A percentile compares a stretch with the other conserved stretches of the same genome.
These are phyloP conservation scores for Sanghuangporus sanghuang DNA, from an alignment of 1,284 basidiomycete genomes.

Conservation along the genomic window DNA sequence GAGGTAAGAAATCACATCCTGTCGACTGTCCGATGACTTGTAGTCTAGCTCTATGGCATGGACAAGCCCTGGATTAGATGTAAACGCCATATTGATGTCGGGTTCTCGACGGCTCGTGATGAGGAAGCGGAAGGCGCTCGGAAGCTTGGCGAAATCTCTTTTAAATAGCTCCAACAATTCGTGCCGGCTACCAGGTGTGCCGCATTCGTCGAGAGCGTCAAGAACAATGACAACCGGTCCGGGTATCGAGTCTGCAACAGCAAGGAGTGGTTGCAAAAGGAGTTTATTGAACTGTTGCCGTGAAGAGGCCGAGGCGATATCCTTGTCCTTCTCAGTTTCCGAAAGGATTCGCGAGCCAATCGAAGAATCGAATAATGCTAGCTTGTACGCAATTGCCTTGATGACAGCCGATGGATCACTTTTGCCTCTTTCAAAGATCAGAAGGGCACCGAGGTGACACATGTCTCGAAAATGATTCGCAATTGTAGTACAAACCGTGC, in stretches of 20 bases:
- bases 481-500: slow-evolving; percentile 21
- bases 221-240: slow-evolving; percentile 8
- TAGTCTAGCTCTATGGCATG: background rate
- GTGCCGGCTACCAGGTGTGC: slow-evolving; percentile 21
- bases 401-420: slow-evolving; percentile 19
- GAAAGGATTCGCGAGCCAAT: background rate
- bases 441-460: slow-evolving; percentile 8
- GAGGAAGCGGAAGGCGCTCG: background rate
- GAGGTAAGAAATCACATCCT: background rate
- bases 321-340: background rate
- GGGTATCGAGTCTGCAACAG: background rate
- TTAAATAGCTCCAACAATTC: slow-evolving; percentile 26
- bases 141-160: slow-evolving; percentile 19
- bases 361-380: slow-evolving; percentile 16
- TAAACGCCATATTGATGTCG: background rate
- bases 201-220: slow-evolving; percentile 10
- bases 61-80: background rate
- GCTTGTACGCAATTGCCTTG: slow-evolving; percentile 20
- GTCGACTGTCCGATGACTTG: background rate
- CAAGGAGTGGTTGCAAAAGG: background rate
- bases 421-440: slow-evolving; percentile 18
- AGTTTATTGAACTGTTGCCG: slow-evolving; percentile 3
- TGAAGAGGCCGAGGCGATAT: background rate
- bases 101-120: background rate
- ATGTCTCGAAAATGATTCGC: background rate